These are phyloP conservation scores for Phaeosphaeriaceae sp. DNA, from an alignment of 2,329 filamentous ascomycete genomes.

Conservation along the genomic window DNA sequence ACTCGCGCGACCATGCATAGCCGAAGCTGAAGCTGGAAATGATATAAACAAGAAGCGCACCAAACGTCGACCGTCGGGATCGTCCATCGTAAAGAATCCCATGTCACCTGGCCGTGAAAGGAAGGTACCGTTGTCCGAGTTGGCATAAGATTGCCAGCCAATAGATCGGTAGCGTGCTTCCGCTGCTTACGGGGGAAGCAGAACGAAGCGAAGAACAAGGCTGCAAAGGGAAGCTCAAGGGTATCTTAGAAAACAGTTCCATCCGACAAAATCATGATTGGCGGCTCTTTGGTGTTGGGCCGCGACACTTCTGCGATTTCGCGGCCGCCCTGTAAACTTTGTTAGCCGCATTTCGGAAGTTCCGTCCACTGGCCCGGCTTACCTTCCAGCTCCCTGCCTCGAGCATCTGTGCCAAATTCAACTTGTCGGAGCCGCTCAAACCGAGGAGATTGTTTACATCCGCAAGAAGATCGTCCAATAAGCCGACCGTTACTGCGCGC, in stretches of 20 bases:
- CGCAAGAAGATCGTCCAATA: conserved; percentile 73
- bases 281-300: conserved; percentile 94
- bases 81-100: conserved; percentile 32
- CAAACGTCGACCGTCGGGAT: conserved; percentile 36
- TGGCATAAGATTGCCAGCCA: conserved; percentile 11
- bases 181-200: conserved; percentile 20
- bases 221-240: conserved; percentile 41
- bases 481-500: conserved; percentile 77
- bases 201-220: conserved; percentile 32
- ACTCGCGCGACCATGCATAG: neutral
- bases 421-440: conserved; percentile 71
- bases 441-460: conserved; percentile 75
- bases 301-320: conserved; percentile 95
- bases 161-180: conserved; percentile 22
- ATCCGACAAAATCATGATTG: conserved; percentile 95
- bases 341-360: conserved; percentile 14
- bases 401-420: conserved; percentile 86
- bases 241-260: conserved; percentile 87
- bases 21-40: conserved; percentile 5
- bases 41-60: conserved; percentile 29
- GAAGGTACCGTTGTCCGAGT: conserved; percentile 16
- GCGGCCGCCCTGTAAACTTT: conserved; percentile 75
- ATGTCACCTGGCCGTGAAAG: conserved; percentile 24
- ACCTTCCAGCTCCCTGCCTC: conserved; percentile 99
- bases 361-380: conserved; percentile 41